Percentiles rank a stretch among this genome's conserved stretches.
Evolutionary conservation across 2,329 filamentous ascomycete species (phyloP).

Genomic region (Hymenoscyphus salicellus): DNA sequence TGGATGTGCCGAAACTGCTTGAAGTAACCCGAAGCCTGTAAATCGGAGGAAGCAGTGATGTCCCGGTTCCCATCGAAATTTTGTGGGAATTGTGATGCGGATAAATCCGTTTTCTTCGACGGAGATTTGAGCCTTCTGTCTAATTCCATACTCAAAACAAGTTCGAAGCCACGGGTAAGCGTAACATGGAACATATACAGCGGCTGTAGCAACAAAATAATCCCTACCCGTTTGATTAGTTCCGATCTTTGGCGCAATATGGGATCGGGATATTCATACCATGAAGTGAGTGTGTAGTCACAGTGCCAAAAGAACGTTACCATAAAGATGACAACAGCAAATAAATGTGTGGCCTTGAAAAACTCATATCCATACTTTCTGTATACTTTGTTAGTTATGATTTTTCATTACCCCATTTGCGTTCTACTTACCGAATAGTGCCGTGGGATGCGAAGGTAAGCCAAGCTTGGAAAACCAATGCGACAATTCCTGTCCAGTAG

Average conservation of each 20-base stretch:
- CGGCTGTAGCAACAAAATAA: conserved; percentile 77
- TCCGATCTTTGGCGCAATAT: too few species aligned
- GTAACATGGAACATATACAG: conserved; percentile 58
- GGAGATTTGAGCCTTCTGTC: conserved; percentile 68
- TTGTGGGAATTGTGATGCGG: conserved; percentile 83
- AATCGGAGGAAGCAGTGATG: conserved; percentile 92
- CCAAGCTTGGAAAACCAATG: conserved; percentile 75
- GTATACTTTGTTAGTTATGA: conserved; percentile 30
- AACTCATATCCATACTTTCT: conserved; percentile 68
- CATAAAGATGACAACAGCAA: conserved; percentile 74
- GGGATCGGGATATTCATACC: conserved; percentile 41
- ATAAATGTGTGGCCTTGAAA: conserved; percentile 77
- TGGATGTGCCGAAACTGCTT: conserved; percentile 77
- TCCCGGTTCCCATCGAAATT: conserved; percentile 79
- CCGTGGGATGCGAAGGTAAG: conserved; percentile 72
- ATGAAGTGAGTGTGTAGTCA: conserved; percentile 83
- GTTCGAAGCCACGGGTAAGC: conserved; percentile 68
- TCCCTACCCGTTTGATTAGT: conserved; percentile 34
- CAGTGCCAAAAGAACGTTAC: conserved; percentile 91
- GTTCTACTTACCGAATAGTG: conserved; percentile 56
- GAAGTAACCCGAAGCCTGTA: conserved; percentile 65
- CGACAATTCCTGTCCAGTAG: conserved; percentile 81
- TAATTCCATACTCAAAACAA: conserved; percentile 80
- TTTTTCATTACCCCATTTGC: background rate
- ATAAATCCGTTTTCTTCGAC: conserved; percentile 86